A percentile compares a stretch with the other conserved stretches of the same genome.
phyloP scores from a whole-genome alignment of 106 monocot genomes.

The Dioscorea dumetorum region DNA sequence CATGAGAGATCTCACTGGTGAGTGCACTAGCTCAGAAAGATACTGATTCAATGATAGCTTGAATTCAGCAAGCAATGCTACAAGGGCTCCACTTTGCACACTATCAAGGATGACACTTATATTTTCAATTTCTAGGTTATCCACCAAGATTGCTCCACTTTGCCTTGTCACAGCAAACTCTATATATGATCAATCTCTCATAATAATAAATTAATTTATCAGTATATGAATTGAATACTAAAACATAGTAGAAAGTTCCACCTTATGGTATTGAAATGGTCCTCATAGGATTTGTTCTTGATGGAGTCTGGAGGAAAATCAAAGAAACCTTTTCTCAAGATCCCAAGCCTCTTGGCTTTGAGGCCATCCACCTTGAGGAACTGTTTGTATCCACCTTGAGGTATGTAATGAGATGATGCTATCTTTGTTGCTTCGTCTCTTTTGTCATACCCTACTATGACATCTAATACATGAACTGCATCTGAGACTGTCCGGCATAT shows the following conservation, averaged over 20 bases:
- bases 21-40: too few species aligned
- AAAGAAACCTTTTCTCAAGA: constrained; percentile 1
- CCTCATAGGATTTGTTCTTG: too few species aligned
- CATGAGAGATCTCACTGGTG: too few species aligned
- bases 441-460: constrained; percentile 13
- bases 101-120: background rate
- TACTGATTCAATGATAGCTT: too few species aligned
- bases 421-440: constrained; percentile 4
- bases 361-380: constrained; percentile 17
- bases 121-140: background rate
- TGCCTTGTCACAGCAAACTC: background rate
- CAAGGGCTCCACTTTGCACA: too few species aligned
- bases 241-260: background rate
- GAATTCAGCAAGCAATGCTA: too few species aligned
- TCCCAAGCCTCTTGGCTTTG: constrained; percentile 20
- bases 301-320: too few species aligned
- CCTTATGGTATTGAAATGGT: too few species aligned
- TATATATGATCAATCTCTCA: too few species aligned
- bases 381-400: constrained; percentile 14
- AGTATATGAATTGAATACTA: too few species aligned
- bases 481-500: constrained; percentile 17
- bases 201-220: too few species aligned
- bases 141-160: constrained; percentile 7
- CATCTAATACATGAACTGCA: constrained; percentile 15
- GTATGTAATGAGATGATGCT: constrained; percentile 10